Evolutionary conservation across 441 rosid genomes (phyloP), one percentile per base, ranked within the genome.

Genomic region (Pelargonium citronellum): DNA sequence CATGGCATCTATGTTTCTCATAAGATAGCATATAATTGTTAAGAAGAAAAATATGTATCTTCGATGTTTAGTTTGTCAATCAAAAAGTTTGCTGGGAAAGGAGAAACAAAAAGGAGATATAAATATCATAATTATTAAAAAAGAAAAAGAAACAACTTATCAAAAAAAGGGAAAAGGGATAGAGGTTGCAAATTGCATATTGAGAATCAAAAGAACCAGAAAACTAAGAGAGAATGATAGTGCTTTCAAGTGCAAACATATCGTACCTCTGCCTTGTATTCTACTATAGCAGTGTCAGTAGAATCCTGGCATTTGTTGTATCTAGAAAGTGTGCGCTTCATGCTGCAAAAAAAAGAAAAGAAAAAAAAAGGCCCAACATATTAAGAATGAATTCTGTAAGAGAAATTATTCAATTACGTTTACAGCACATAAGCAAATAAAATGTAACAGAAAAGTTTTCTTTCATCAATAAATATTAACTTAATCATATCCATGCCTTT

Each of bases 291-390:
- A 55, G 80, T 75, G 77, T 83, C 97, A 47, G 90, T 72, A 47
- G 86, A 72, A 66, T 81, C 83, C 66, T 78, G 75, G 74, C 87
- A 82, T 70, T 87, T 88, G 39, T 77, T 79, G 71, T 94, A 89
- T 85, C 95, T 88, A 13, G 83, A 69, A 74, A 94, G 87, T 30
- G 89, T 94, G 78, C 76, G 82, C 86, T 85, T 91, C 98, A 94
- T 94, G 30, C 97, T 94, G 80, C 79, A 58, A 69, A 64, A 66
- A 39, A 24, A 13, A 11, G n/a, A 62, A n/a, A n/a, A n/a, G n/a
- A n/a, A n/a, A n/a, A n/a, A n/a, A 27, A 1, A 27, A 3, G 30
- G 30, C 30, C 30, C 1, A 27, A 27, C 30, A 27, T 3, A 27
- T 27, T 27, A 63, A 10, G 43, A 63, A 27, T 63, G 7, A 57